Base-by-base conservation (phyloP, 345 rosid genomes). In the Microthlaspi erraticum region DNA sequence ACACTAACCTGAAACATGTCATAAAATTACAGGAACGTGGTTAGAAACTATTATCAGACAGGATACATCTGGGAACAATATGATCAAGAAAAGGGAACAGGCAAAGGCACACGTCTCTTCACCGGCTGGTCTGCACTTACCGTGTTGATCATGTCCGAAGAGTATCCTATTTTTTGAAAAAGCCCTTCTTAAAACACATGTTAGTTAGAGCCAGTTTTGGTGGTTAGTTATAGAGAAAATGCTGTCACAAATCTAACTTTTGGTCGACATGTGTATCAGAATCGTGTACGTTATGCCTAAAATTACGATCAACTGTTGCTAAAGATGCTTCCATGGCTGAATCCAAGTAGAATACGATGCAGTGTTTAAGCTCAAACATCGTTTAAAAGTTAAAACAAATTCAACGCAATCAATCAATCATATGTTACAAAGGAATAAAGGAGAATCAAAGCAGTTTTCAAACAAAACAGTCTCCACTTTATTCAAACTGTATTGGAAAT, bases 11-110 rank as follows among this genome's bases (percentile, higher is more conserved):
- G 72, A 44, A 51, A 39, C 43, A 52, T 60, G 73, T 63, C 49
- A 14, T 17, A 44, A 17, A 58, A 42, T 36, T 43, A 76, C 92
- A 89, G 98, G 72, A 91, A 89, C 59, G 87, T 91, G 66, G 92
- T 94, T 53, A 67, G 59, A 51, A 94, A 89, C 77, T 89, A 91
- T 81, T 70, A 84, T 61, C 65, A 79, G 62, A 91, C 96, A 0
- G 97, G 99, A 38, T 94, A 80, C 77, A 70, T 89, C 59, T 94
- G 99, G 99, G 99, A 94, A 72, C 99, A 94, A 66, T 91, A 91
- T 80, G 95, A 89, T 70, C 99, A 91, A 80, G 78, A 55, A 79
- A 86, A 74, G 19, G 99, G 97, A 18, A 82, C 70, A 63, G 96
- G 97, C 53, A 86, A 89, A 79, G 95, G 97, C 37, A 75, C 93